Base-by-base conservation (phyloP, 805 yeast genomes). In the Metschnikowia cerradonensis region DNA sequence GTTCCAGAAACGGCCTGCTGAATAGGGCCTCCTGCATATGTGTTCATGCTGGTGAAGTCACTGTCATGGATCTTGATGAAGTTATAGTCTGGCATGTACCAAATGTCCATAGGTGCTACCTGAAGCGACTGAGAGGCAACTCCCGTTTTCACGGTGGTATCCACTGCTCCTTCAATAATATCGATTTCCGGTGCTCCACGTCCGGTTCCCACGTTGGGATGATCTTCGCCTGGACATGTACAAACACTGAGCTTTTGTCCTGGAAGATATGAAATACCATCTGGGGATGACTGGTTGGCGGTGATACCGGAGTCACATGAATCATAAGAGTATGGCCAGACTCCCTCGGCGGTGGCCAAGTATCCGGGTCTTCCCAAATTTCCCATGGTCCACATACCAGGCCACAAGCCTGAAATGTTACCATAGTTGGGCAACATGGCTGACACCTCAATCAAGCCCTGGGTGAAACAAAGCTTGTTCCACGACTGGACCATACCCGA, bases 61-160 rank as follows among this genome's bases (percentile, higher is more conserved):
- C 39, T 17, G 51, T 70, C 59, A 33, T 60, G 48, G 35, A 73
- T 66, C 23, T 57, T 49, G 49, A 72, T 57, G 43, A 62, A 71
- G 42, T 65, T 61, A 54, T 71, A 71, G 50, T 72, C 75, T 3
- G 77, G 76, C 50, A 65, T 58, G 60, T 69, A 71, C 76, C 77
- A 72, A 23, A 71, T 63, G 50, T 74, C 78, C 57, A 71, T 68
- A 10, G 78, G 76, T 4, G 77, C 76, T n/a, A 71, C 64, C 52
- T 74, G 76, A 44, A 66, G 57, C 1, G 78, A 71, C 55, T 73
- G 78, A 13, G 75, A 59, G 6, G 63, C 64, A 15, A 60, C 61
- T 3, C 65, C 65, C 6, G 54, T 53, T 32, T 41, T 55, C 38
- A 55, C 38, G 5, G 40, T 44, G 43, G 61, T 50, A 50, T 53